These are phyloP conservation scores for Eucalyptus curtisii DNA, from an alignment of 345 rosid genomes.

Conservation along the genomic window DNA sequence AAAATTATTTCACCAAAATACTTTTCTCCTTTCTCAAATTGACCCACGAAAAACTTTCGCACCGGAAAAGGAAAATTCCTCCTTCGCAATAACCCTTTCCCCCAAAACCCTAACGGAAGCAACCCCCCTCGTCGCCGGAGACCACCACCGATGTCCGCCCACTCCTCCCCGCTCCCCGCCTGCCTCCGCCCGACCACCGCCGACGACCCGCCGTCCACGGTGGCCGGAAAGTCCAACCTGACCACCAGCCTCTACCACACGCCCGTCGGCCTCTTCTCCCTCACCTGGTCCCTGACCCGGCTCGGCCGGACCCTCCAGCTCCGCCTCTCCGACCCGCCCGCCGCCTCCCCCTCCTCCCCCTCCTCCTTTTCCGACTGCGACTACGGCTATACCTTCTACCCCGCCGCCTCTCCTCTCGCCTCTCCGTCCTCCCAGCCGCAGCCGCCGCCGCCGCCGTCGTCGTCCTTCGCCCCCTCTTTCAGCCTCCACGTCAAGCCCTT, in stretches of 20 bases:
- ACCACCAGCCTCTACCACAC: background rate
- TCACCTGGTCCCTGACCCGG: background rate
- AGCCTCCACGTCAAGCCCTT: slow-evolving; percentile 53
- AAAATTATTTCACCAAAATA: background rate
- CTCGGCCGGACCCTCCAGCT: background rate
- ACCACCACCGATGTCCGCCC: background rate
- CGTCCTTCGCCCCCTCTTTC: slow-evolving; percentile 7
- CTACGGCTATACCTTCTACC: background rate
- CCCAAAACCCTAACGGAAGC: background rate
- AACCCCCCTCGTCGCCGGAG: background rate
- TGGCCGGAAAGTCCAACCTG: background rate
- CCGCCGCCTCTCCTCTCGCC: background rate
- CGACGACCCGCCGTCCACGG: background rate
- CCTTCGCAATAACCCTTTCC: background rate
- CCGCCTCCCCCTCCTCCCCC: background rate
- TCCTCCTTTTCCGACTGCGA: background rate
- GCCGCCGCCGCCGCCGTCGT: background rate
- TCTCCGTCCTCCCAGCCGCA: background rate
- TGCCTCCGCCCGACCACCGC: background rate
- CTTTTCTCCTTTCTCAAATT: background rate
- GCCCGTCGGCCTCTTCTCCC: background rate
- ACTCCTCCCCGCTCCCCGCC: background rate
- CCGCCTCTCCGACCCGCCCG: background rate
- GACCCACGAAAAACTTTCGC: background rate
- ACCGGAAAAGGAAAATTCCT: background rate